Conservation (phyloP, 1,284 basidiomycete genomes). For the Ustilago hordei region DNA sequence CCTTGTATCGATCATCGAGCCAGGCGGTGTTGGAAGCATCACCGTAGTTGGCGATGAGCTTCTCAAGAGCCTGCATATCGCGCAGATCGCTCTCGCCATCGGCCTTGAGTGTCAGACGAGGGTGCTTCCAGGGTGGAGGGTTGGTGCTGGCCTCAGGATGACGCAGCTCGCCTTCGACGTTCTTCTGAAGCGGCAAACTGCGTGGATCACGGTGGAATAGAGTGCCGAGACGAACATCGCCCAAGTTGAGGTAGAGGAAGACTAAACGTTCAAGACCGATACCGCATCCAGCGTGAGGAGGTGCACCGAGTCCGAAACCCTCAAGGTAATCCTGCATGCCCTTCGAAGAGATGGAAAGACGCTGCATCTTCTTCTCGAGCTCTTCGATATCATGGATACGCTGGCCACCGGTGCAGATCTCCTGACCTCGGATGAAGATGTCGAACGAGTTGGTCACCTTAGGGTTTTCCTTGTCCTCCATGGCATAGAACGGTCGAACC, state of each 20-base stretch:
- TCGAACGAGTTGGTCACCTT: slow-evolving; percentile 66
- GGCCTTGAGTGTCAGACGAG: slow-evolving; percentile 23
- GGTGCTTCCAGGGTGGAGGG: slow-evolving; percentile 59
- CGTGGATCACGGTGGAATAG: slow-evolving; percentile 68
- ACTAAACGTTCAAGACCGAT: slow-evolving; percentile 68
- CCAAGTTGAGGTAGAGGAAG: slow-evolving; percentile 68
- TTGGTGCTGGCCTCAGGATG: slow-evolving; percentile 65
- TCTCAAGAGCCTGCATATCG: slow-evolving; percentile 67
- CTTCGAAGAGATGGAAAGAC: slow-evolving; percentile 54
- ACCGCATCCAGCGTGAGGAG: slow-evolving; percentile 68
- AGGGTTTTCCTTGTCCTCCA: slow-evolving; percentile 73
- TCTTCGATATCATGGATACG: slow-evolving; percentile 63
- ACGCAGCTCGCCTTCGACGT: slow-evolving; percentile 49
- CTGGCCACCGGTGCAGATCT: slow-evolving; percentile 69
- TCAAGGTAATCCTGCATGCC: slow-evolving; percentile 67
- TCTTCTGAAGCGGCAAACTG: slow-evolving; percentile 54
- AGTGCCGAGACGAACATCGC: slow-evolving; percentile 65
- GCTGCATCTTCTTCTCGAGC: slow-evolving; percentile 60
- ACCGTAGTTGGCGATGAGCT: slow-evolving; percentile 75
- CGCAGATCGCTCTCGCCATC: slow-evolving; percentile 43
- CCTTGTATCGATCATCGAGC: slow-evolving; percentile 74
- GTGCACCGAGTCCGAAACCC: slow-evolving; percentile 66
- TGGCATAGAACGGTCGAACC: slow-evolving; percentile 88
- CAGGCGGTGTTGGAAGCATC: slow-evolving; percentile 75
- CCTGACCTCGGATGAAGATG: slow-evolving; percentile 67